Evolutionary conservation across 768 basidiomycete species (phyloP).

Genomic region (Amylocystis lapponica): DNA sequence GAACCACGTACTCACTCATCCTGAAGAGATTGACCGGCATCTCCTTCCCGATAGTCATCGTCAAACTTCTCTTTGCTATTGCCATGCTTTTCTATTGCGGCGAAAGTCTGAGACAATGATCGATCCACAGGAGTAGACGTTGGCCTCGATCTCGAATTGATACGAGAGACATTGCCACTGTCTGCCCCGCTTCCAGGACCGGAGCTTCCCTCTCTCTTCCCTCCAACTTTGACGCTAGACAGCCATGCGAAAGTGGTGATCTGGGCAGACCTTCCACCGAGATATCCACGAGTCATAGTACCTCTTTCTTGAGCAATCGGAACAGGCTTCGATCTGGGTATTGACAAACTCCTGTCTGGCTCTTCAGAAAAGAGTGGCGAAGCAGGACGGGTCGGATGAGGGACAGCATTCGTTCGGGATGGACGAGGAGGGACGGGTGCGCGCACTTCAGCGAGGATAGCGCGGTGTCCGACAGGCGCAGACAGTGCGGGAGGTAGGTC

Average conservation of each 20-base stretch:
- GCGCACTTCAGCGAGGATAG: conserved; percentile 67
- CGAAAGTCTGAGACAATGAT: conserved; percentile 8
- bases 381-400: conserved; percentile 7
- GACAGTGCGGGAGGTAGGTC: conserved; percentile 45
- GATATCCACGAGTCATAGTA: conserved; percentile 44
- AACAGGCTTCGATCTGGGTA: conserved; percentile 6
- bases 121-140: conserved; percentile 19
- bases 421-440: conserved; percentile 37
- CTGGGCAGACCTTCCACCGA: conserved; percentile 44
- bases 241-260: conserved; percentile 73
- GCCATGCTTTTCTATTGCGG: conserved; percentile 4
- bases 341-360: conserved; percentile 7
- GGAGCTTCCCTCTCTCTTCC: conserved; percentile 48
- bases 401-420: conserved; percentile 5
- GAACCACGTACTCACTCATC: conserved; percentile 53
- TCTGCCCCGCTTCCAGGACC: conserved; percentile 45
- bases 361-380: conserved; percentile 26
- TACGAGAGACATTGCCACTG: conserved; percentile 40
- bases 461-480: conserved; percentile 60
- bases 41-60: conserved; percentile 28
- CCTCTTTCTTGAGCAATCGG: conserved; percentile 18
- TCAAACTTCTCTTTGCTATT: conserved; percentile 44
- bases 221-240: conserved; percentile 63
- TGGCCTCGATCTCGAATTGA: conserved; percentile 41
- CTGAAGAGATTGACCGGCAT: conserved; percentile 49